phyloP scores from a whole-genome alignment of 148 eudicot genomes.

The Fagopyrum esculentum region DNA sequence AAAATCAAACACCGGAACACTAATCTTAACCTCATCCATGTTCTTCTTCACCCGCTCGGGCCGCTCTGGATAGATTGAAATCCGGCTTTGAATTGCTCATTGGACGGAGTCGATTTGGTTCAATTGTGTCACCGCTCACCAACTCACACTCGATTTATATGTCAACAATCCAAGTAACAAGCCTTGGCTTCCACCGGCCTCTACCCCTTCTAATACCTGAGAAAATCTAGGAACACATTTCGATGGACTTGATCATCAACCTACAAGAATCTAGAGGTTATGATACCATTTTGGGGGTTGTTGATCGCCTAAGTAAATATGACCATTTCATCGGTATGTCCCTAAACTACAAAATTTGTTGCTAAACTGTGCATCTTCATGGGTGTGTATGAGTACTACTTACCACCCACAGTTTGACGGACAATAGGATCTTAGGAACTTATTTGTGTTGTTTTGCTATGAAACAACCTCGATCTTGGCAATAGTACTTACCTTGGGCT shows the following conservation, averaged over 20 bases:
- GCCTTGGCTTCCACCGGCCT: not conserved
- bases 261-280: too few relatives aligned
- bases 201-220: not conserved
- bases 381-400: too few relatives aligned
- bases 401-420: too few relatives aligned
- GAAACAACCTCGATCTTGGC: not conserved
- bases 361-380: too few relatives aligned
- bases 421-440: not conserved
- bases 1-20: constrained; percentile 42
- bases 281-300: too few relatives aligned
- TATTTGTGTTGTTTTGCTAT: not conserved
- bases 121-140: too few relatives aligned
- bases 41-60: constrained; percentile 27
- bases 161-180: not conserved
- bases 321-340: too few relatives aligned
- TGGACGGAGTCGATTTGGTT: constrained; percentile 29
- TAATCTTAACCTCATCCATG: constrained; percentile 63
- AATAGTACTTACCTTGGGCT: not conserved
- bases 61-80: constrained; percentile 42
- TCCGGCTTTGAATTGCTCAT: constrained; percentile 26
- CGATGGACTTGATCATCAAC: too few relatives aligned
- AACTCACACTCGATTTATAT: not conserved
- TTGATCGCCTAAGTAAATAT: too few relatives aligned
- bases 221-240: too few relatives aligned
- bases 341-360: not conserved